Base-by-base conservation (phyloP, 2,329 filamentous ascomycete species). In the Trichothecium sympodiale region DNA sequence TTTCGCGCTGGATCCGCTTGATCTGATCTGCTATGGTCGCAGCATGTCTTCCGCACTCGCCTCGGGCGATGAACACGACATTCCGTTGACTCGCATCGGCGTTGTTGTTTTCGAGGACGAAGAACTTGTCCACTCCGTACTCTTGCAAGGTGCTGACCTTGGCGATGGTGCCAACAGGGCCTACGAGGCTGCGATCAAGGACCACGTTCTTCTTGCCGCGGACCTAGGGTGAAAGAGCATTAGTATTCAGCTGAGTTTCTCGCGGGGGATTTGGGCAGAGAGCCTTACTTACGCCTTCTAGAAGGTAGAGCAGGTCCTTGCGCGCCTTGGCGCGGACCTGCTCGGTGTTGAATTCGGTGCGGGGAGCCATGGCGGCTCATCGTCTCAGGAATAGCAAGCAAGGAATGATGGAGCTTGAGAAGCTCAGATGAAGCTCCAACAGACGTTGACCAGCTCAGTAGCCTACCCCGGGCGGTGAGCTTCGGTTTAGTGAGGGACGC, bases 131-230 rank as follows among this genome's bases (percentile, higher is more conserved):
- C 47, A 98, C 88, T 20, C 93, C 93, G 64, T 96, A 95, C 53
- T 98, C 91, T 55, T 96, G 86, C 13, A 95, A 72, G 8, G 84
- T 89, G 16, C 89, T 89, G 53, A 95, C 94, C 58, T 95, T 95
- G 62, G 94, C 86, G 46, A 98, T 81, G 40, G 89, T 72, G 40
- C 88, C 86, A 47, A 98, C 74, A 20, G 88, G 85, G 17, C 89
- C 91, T 46, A 89, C 87, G 48, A 98, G 71, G 49, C 80, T 80
- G 59, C 83, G 84, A 57, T 96, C 89, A 53, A 98, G 81, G 35
- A 98, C 83, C 42, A 98, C 69, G 53, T 95, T 96, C 71, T 98
- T 98, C 75, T 96, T 98, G 48, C 93, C 93, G 55, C 89, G 84
- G 46, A 96, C 86, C 91, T 98, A 53, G 39, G 31, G 43, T 36